A percentile compares a stretch with the other conserved stretches of the same genome.
Conservation (phyloP, 352 stramenopile species). For the Globisporangium yorkense region DNA sequence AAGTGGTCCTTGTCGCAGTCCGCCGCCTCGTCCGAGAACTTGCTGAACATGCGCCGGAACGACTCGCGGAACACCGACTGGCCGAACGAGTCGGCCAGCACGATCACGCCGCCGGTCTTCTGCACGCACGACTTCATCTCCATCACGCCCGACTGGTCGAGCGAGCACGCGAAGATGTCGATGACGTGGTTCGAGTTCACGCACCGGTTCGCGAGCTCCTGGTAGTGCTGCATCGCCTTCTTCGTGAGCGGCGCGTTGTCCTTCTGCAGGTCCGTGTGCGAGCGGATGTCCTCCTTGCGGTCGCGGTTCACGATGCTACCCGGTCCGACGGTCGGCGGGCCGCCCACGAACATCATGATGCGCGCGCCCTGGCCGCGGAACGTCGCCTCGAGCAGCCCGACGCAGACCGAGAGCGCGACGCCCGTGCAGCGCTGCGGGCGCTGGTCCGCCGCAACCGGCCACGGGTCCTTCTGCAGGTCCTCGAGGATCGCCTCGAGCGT, state of each 20-base stretch:
- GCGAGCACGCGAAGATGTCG: slow-evolving; percentile 98
- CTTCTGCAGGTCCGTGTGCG: slow-evolving; percentile 93
- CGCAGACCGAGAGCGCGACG: slow-evolving; percentile 94
- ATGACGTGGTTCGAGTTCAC: slow-evolving; percentile 93
- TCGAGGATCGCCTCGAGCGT: slow-evolving; percentile 97
- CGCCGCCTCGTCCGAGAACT: slow-evolving; percentile 93
- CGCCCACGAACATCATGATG: slow-evolving; percentile 99
- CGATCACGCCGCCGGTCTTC: slow-evolving; percentile 98
- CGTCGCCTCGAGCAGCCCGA: slow-evolving; percentile 94
- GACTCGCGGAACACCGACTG: slow-evolving; percentile 99
- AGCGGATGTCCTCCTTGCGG: slow-evolving; percentile 97
- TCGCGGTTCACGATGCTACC: slow-evolving; percentile 94
- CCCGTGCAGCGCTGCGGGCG: slow-evolving; percentile 95
- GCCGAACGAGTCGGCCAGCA: slow-evolving; percentile 97
- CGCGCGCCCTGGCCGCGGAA: slow-evolving; percentile 93
- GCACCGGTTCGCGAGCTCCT: slow-evolving; percentile 91
- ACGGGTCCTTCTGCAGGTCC: slow-evolving; percentile 97
- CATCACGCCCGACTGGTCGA: slow-evolving; percentile 97
- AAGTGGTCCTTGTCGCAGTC: slow-evolving; percentile 94
- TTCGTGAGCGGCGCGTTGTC: slow-evolving; percentile 93
- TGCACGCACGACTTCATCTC: slow-evolving; percentile 98
- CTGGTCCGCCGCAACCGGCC: slow-evolving; percentile 95
- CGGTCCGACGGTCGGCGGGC: slow-evolving; percentile 94
- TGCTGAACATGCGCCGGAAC: slow-evolving; percentile 96
- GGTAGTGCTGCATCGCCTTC: slow-evolving; percentile 96